phyloP scores from a whole-genome alignment of 306 rosid genomes.

The Abrus precatorius region DNA sequence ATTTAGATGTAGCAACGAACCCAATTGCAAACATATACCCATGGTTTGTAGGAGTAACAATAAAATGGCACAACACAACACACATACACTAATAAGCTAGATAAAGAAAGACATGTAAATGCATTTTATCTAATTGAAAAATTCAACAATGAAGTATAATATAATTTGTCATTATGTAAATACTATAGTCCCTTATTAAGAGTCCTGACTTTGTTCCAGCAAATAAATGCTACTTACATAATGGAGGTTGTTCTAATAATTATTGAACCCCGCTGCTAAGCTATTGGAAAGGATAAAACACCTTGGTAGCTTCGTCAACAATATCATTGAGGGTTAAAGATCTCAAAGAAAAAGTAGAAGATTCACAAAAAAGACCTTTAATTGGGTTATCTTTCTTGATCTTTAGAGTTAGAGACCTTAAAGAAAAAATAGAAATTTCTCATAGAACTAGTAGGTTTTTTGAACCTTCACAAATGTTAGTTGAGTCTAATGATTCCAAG shows the following conservation, averaged over 20 bases:
- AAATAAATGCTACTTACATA: constrained; percentile 71
- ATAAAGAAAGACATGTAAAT: no score
- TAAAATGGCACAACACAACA: no score
- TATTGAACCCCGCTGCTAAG: constrained; percentile 67
- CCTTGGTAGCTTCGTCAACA: constrained; percentile 64
- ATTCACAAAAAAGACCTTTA: constrained; percentile 56
- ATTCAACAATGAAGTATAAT: no score
- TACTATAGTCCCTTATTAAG: constrained; percentile 83
- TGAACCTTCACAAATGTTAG: constrained; percentile 62
- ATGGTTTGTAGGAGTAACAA: no score
- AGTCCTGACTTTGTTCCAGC: constrained; percentile 71
- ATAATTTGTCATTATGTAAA: no score
- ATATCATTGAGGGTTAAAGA: constrained; percentile 70
- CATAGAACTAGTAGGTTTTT: constrained; percentile 54
- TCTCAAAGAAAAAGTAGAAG: constrained; percentile 24
- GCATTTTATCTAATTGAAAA: no score
- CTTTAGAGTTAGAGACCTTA: constrained; percentile 59
- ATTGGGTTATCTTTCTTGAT: constrained; percentile 63
- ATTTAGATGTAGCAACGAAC: no score
- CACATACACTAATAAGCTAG: no score
- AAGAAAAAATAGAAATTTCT: constrained; percentile 62
- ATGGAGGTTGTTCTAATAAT: constrained; percentile 88
- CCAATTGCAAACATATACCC: no score
- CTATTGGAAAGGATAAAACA: constrained; percentile 58
- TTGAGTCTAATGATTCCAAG: constrained; percentile 72